Conservation (phyloP, 768 basidiomycete genomes). For the Daedaleopsis sinensis region DNA sequence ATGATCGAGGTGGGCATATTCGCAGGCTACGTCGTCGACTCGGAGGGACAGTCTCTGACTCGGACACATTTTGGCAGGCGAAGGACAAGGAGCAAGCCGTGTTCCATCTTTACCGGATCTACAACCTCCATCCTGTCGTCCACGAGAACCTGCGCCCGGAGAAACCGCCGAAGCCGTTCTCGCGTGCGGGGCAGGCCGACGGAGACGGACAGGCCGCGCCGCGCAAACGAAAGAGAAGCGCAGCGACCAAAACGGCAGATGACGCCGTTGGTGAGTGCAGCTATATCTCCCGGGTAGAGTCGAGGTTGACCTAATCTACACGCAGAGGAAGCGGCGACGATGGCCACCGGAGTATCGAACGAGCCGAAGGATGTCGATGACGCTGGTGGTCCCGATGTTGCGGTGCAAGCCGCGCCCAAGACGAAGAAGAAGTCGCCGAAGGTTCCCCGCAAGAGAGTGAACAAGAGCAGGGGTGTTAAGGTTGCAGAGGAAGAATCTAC, state of each 20-base stretch:
- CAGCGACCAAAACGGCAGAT: background rate
- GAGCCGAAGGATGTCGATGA: slow-evolving; percentile 14
- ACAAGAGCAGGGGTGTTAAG: background rate
- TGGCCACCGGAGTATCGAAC: slow-evolving; percentile 6
- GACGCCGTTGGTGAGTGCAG: background rate
- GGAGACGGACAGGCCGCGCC: slow-evolving; percentile 5
- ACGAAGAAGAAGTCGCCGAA: background rate
- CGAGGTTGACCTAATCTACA: background rate
- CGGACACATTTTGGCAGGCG: slow-evolving; percentile 40
- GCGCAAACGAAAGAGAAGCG: background rate
- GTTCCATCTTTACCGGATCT: slow-evolving; percentile 79
- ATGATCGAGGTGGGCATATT: slow-evolving; percentile 69
- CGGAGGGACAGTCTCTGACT: background rate
- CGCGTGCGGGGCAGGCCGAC: slow-evolving; percentile 10
- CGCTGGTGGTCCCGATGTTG: background rate
- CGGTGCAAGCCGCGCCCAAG: background rate
- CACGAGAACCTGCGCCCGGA: slow-evolving; percentile 44
- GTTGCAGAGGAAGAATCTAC: background rate
- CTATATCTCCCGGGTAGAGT: background rate
- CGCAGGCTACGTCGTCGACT: background rate
- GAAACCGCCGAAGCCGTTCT: slow-evolving; percentile 29
- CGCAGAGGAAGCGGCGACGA: background rate
- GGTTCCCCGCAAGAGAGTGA: background rate
- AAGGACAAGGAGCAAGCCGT: slow-evolving; percentile 96
- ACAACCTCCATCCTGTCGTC: slow-evolving; percentile 66